Evolutionary conservation across 345 rosid species (phyloP).

Genomic region (Eucalyptus pauciflora): DNA sequence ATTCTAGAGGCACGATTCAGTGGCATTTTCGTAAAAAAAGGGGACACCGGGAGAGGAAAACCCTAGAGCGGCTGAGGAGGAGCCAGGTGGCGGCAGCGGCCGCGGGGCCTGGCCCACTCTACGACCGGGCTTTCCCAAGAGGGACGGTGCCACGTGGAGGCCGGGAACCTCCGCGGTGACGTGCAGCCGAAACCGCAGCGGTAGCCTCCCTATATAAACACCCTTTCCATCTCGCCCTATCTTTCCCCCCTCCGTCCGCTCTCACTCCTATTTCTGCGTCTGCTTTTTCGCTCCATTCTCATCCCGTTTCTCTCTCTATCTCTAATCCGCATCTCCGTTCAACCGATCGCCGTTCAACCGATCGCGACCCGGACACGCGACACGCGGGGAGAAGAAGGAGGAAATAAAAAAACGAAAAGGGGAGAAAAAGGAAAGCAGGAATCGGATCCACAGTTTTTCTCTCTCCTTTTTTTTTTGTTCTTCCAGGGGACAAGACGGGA

Average conservation of each 20-base stretch:
- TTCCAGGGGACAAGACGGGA: not conserved
- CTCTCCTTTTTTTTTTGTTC: not conserved
- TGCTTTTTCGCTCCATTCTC: constrained; percentile 1
- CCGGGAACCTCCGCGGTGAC: constrained; percentile 7
- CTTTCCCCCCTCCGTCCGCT: not conserved
- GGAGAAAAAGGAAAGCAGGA: not conserved
- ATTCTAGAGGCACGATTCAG: not conserved
- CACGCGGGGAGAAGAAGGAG: not conserved
- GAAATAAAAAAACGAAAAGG: not conserved
- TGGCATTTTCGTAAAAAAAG: not conserved
- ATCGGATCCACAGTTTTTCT: not conserved
- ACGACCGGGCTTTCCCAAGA: not conserved
- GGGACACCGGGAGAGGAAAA: not conserved
- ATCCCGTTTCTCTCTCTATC: constrained; percentile 10
- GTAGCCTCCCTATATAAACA: constrained; percentile 44
- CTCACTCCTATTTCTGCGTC: not conserved
- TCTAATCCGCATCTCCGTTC: not conserved
- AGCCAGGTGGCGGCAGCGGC: not conserved
- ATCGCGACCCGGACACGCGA: constrained; percentile 12
- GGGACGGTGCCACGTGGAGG: not conserved
- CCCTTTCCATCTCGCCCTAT: not conserved
- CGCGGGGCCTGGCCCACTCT: too few relatives aligned
- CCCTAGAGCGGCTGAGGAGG: not conserved
- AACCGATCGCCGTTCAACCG: too few relatives aligned
- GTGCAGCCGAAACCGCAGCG: constrained; percentile 14